Evolutionary conservation across 192 early-diverging fungal species (phyloP), one percentile per base, ranked within the genome.

Genomic region (Lobosporangium transversale): DNA sequence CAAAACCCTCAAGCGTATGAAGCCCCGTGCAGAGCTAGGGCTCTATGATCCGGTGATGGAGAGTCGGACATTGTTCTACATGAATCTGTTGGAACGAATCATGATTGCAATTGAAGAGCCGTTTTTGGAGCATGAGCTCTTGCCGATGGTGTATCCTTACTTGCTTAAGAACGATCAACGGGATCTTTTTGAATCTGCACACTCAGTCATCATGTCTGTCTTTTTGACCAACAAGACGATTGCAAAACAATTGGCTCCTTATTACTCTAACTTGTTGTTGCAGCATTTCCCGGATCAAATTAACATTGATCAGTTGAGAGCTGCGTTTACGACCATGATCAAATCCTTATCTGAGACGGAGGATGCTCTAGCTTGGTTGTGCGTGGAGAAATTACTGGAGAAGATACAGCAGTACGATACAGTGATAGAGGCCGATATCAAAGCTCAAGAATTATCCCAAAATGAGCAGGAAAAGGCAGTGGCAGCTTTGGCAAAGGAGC

Each of bases 361-460:
- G 50, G 83, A 86, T 53, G 81, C 83, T 3, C 43, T 86, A 10
- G 83, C 80, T 4, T 88, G 83, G 84, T 65, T 83, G 8, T 84
- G 83, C 43, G 81, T 88, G 10, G 66, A 81, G 43, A 79, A 63
- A 26, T 43, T 86, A 11, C 31, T 84, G 29, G 51, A 73, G 21
- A 79, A 74, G 53, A 80, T 85, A 21, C 66, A 82, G 27, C 37
- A 48, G 7, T 66, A 70, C 60, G 71, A 75, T 49, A 51, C 40
- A 14, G 53, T 62, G 18, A 35, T 53, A 1, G 53, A 62, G 24
- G 30, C 64, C 1, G 68, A 70, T 21, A 21, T 42, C 1, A 44
- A 58, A 27, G 48, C 59, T n/a, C n/a, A n/a, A n/a, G n/a, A n/a
- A n/a, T n/a, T n/a, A n/a, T n/a, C n/a, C 7, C 15, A 0, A 0